Base-by-base conservation (phyloP, 1,139 yeast species). In the Geotrichum histeridarum region DNA sequence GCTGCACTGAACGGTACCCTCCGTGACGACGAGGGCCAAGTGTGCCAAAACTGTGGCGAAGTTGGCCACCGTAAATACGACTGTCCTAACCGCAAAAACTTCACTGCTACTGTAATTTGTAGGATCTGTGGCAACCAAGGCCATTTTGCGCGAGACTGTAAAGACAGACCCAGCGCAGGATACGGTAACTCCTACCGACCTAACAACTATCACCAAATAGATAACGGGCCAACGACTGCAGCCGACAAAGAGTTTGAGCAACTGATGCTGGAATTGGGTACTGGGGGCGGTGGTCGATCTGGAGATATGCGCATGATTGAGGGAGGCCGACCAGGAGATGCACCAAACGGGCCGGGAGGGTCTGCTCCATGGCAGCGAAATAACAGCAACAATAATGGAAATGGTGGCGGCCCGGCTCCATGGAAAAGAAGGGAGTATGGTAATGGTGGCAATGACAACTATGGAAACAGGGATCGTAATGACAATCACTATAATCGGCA, bases 1-100 rank as follows among this genome's bases (percentile, higher is more conserved):
- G 99, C 99, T 0, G 84, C 88, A 14, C 76, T 93, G 57, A 94
- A 93, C 72, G 99, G 99, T 71, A 94, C 99, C 0, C 76, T 90
- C 50, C 78, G 98, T 54, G 96, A 88, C 64, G 86, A 82, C 56
- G 84, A 90, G 73, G 73, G 83, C 68, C 74, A 84, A 68, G 76
- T 88, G 63, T 74, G 96, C 74, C 72, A 76, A 62, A 63, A 67
- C 58, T 77, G 83, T 68, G 87, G 88, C 12, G 75, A 81, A 54
- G 68, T 75, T 53, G 90, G 89, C 1, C 90, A 84, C 62, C 74
- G 77, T 51, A 75, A 78, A 59, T 77, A 74, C 64, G 84, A 81
- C 42, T 84, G 90, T 66, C 86, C 88, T 3, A 73, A 74, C 59
- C 74, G 73, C 63, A 77, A 71, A 63, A 77, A 75, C 62, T 73